Evolutionary conservation across 2,329 filamentous ascomycete species (phyloP), one percentile per base, ranked within the genome.

Genomic region (Trichoderma gracile): DNA sequence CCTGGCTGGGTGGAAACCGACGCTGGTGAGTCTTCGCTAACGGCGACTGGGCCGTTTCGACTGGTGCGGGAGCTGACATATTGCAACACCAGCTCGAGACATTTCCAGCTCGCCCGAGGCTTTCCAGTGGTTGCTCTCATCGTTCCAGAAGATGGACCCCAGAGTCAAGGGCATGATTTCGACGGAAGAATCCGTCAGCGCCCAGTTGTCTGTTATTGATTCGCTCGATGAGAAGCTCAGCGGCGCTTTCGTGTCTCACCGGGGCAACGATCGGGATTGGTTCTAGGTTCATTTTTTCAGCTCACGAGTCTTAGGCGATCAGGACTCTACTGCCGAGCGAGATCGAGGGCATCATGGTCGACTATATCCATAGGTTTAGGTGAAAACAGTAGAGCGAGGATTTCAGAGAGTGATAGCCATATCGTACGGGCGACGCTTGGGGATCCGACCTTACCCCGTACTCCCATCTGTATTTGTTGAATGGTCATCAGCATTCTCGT

Each of bases 111-210:
- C 38, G 21, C 52, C 52, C 4, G 38, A 55, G 19, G 33, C 14
- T 21, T 55, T 55, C 14, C 52, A 43, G 38, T 43, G 52, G 52
- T 43, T 55, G 52, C 52, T 55, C 8, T 17, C 38, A 8, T 42
- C 33, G 19, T 55, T 55, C 21, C 52, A 43, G 15, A 43, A 55
- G 25, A 27, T 55, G 52, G 52, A 55, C 14, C 52, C 52, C 17
- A 55, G 21, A n/a, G 52, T 55, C 21, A 42, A 55, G 33, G 52
- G 52, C 9, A 55, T 55, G 52, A 55, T 55, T 21, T 55, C 52
- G 21, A 42, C 38, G 8, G 21, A 55, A 4, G 21, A 55, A 43
- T 55, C 52, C 14, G 52, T 55, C 14, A 43, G n/a, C 14, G 33
- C 52, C 3, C 52, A 55, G 52, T 27, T 55, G 21, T 25, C 38